Percentiles rank a stretch among this genome's conserved stretches.
Conservation (phyloP, 2,329 filamentous ascomycete species). For the Diplodia mutila region DNA sequence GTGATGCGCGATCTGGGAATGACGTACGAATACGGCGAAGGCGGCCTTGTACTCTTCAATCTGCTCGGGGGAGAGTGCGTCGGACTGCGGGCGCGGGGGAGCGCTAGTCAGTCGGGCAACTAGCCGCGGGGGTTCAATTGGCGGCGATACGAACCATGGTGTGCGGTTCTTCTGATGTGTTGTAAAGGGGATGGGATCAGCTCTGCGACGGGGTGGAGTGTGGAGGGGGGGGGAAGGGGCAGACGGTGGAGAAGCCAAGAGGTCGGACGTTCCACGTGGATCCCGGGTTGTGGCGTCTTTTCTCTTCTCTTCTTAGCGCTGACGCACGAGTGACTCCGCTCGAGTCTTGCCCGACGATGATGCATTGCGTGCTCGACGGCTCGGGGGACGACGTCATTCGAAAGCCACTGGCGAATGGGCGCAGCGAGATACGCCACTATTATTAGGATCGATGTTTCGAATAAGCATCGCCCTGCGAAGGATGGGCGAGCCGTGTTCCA, state of each 20-base stretch:
- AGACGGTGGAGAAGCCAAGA: not conserved
- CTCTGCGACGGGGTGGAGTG: not conserved
- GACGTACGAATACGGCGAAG: conserved; percentile 98
- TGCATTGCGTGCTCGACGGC: not conserved
- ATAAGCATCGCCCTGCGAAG: not conserved
- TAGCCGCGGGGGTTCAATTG: not conserved
- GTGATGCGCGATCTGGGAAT: conserved; percentile 14
- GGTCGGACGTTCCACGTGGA: not conserved
- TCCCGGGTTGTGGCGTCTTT: not conserved
- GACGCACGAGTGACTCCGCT: not conserved
- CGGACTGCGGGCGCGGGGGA: conserved; percentile 67
- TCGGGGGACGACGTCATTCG: not conserved
- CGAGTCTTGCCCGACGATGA: too few species aligned
- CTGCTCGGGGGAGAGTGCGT: conserved; percentile 98
- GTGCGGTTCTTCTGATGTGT: not conserved
- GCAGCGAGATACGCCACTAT: not conserved
- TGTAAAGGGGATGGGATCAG: not conserved
- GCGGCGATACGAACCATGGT: not conserved
- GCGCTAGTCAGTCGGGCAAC: not conserved
- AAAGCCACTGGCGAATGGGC: not conserved
- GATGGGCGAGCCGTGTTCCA: not conserved
- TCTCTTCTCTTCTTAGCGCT: not conserved
- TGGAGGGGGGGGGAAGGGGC: not conserved
- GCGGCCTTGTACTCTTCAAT: conserved; percentile 99
- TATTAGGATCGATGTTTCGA: not conserved